Evolutionary conservation across 2,329 filamentous ascomycete species (phyloP), one percentile per base, ranked within the genome.

Genomic region (Sporothrix curviconia): DNA sequence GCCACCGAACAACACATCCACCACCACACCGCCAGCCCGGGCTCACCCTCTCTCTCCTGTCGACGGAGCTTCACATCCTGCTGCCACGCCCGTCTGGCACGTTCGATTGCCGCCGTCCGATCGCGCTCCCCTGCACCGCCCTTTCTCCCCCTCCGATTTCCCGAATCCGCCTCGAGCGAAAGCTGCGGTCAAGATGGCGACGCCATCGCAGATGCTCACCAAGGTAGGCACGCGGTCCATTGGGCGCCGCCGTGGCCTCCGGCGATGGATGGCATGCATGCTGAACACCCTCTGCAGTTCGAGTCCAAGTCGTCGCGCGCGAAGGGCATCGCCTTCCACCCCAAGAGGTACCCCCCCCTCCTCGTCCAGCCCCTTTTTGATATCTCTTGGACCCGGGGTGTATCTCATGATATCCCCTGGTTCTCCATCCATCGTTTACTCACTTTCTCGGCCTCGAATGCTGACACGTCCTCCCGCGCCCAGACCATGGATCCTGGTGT

Each of bases 401-500:
- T 3, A 11, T 50, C 9, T 50, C 22, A 19, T 7, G 7, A 22
- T 36, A 11, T 51, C 8, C n/a, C n/a, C n/a, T n/a, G n/a, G n/a
- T n/a, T n/a, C n/a, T n/a, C n/a, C n/a, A n/a, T n/a, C n/a, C n/a
- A n/a, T n/a, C n/a, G n/a, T n/a, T n/a, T n/a, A 17, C 30, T 5
- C 19, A 9, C 3, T 19, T 22, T 28, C 32, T 59, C 53, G 66
- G 65, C 61, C 28, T 51, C 32, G n/a, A 64, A 61, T 22, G 7
- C 24, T 19, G 2, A 19, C 34, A n/a, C n/a, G n/a, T n/a, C n/a
- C n/a, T n/a, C n/a, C n/a, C n/a, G n/a, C n/a, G 17, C 7, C 36
- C 69, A 96, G 91, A 77, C 94, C 92, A 88, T 97, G 94, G 94
- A 97, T 99, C 69, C 90, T 99, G 68, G 95, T 99, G 64, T 96